phyloP scores from a whole-genome alignment of 345 rosid genomes.

The Fremontodendron californicum region DNA sequence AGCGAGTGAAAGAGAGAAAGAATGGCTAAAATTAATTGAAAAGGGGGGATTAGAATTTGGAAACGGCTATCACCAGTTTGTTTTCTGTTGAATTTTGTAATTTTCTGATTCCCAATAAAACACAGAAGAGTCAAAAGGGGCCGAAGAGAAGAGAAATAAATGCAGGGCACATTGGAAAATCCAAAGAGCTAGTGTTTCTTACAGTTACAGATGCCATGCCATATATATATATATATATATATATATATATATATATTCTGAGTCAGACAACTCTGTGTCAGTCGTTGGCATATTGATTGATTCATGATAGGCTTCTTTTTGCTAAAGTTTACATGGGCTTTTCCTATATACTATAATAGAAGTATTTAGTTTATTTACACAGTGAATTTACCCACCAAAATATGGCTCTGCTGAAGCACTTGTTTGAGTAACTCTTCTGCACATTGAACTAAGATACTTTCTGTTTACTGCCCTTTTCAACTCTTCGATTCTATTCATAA shows the following conservation, averaged over 20 bases:
- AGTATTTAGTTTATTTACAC: too few species aligned
- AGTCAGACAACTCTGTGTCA: background rate
- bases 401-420: background rate
- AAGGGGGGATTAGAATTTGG: background rate
- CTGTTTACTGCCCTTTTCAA: too few species aligned
- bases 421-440: background rate
- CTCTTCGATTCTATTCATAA: too few species aligned
- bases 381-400: background rate
- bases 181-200: constrained; percentile 1
- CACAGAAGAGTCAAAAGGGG: background rate
- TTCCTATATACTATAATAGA: too few species aligned
- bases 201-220: background rate
- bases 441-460: background rate
- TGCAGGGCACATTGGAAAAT: background rate
- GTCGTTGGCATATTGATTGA: background rate
- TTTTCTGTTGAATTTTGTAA: background rate
- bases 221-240: background rate
- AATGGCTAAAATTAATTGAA: background rate
- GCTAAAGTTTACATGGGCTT: too few species aligned
- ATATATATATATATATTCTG: background rate
- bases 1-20: background rate
- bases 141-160: background rate
- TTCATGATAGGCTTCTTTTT: background rate
- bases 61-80: background rate
- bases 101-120: background rate